Base-by-base conservation (phyloP, 352 stramenopile genomes). In the Pythium biforme region DNA sequence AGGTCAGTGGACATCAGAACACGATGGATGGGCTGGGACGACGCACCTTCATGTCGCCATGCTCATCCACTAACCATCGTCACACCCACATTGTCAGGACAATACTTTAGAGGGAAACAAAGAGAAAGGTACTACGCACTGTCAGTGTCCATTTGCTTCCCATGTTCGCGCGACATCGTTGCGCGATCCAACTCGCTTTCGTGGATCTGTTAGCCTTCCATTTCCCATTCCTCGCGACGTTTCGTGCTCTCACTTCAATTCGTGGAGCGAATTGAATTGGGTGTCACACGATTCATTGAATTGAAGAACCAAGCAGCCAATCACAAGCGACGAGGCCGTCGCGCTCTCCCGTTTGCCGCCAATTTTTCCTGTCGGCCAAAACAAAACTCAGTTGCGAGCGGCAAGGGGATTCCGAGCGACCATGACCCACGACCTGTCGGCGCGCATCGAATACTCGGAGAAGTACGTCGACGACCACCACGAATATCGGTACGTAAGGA, bases 371-470 rank as follows among this genome's bases (percentile, higher is more conserved):
- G 3, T 40, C 34, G 9, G 29, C 29, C 43, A 62, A 48, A 59
- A n/a, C n/a, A n/a, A n/a, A 59, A 31, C 45, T 33, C 52, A 55
- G 49, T 40, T 40, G 12, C 34, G 34, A 40, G 37, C 27, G 25
- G 15, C 66, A 19, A 40, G 34, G n/a, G n/a, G 14, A 40, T 17
- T 40, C 12, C 34, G 5, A 39, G 34, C 37, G 34, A 58, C 54
- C 51, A 92, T 94, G 84, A 88, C 83, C 55, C 83, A 89, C 72
- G 86, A 96, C 62, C 69, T 95, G 62, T 93, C 87, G 69, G 83
- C 85, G 63, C 86, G 91, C 65, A 98, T 98, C 71, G 92, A 98
- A 74, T 98, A 98, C 85, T 97, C 89, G 61, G 92, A 98, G 74
- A 97, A 97, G 76, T 98, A 98, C 66, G 84, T 94, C 59, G 92